phyloP scores from a whole-genome alignment of 2,329 filamentous ascomycete species.

The Microdochium trichocladiopsis region DNA sequence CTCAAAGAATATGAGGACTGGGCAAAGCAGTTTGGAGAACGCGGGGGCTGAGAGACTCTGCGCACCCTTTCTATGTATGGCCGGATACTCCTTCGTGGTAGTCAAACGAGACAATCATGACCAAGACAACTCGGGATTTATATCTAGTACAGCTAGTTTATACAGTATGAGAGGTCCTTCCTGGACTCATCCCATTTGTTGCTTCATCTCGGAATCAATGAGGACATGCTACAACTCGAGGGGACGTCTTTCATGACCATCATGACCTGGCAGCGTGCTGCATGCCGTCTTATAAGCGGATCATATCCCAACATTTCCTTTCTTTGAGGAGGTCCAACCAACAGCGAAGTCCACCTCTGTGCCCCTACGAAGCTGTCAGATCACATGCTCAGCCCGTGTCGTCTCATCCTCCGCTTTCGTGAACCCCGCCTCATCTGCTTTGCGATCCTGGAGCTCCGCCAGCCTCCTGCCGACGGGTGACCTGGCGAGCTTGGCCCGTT shows the following conservation, averaged over 20 bases:
- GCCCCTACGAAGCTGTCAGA: not conserved
- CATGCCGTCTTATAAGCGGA: not conserved
- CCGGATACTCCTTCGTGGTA: no score
- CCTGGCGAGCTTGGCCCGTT: constrained; percentile 5
- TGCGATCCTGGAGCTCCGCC: not conserved
- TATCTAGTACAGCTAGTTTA: no score
- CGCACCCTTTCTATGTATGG: no score
- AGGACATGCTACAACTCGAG: no score
- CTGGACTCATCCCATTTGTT: constrained; percentile 1
- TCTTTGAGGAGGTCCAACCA: no score
- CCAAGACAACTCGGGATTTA: no score
- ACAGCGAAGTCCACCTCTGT: not conserved
- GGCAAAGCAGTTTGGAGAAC: constrained; percentile 87
- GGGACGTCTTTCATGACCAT: no score
- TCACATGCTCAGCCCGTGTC: not conserved
- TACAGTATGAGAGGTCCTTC: no score
- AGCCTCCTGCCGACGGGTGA: not conserved
- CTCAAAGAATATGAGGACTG: constrained; percentile 89
- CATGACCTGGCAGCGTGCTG: no score
- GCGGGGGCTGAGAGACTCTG: constrained; percentile 57
- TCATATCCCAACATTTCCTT: no score
- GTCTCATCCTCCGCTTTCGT: not conserved
- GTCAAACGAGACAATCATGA: no score
- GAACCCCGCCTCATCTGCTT: not conserved
- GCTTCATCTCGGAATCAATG: no score